Conservation (phyloP, 352 stramenopile species). For the Phytophthora citricola region DNA sequence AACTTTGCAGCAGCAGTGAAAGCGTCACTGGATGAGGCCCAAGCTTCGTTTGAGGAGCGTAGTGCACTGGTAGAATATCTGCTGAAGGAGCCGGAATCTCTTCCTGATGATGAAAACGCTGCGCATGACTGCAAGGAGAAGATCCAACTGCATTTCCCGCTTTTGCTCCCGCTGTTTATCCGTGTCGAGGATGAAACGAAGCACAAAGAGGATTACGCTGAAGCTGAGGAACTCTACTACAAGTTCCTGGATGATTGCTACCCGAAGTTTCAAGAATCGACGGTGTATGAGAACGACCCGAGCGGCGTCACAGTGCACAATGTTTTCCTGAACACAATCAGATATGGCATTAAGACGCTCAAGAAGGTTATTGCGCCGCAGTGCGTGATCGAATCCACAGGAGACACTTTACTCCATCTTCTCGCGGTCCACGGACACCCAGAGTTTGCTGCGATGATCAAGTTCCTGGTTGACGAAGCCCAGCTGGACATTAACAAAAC, state of each 20-base stretch:
- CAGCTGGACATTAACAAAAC: conserved; percentile 50
- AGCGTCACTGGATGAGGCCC: conserved; percentile 31
- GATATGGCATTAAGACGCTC: conserved; percentile 39
- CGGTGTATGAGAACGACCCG: conserved; percentile 43
- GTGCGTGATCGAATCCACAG: conserved; percentile 53
- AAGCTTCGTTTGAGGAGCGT: conserved; percentile 36
- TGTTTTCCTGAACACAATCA: conserved; percentile 45
- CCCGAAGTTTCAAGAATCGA: conserved; percentile 37
- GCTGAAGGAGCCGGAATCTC: conserved; percentile 38
- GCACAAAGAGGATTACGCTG: conserved; percentile 39
- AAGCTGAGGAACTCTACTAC: conserved; percentile 50
- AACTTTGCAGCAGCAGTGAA: conserved; percentile 50
- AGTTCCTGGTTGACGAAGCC: conserved; percentile 43
- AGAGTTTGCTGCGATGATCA: conserved; percentile 42
- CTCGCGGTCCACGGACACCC: conserved; percentile 45
- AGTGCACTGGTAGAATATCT: conserved; percentile 45
- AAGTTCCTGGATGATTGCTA: conserved; percentile 52
- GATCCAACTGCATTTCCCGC: conserved; percentile 46
- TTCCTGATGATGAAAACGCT: conserved; percentile 47
- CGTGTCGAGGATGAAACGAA: conserved; percentile 44
- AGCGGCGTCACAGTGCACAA: conserved; percentile 53
- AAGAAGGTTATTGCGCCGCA: conserved; percentile 50
- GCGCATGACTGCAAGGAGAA: conserved; percentile 47
- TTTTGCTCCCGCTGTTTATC: conserved; percentile 46
- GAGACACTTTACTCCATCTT: conserved; percentile 57